A percentile compares a stretch with the other conserved stretches of the same genome.
Conservation (phyloP, 2,329 filamentous ascomycete species). For the Epicoccum sorghinum region DNA sequence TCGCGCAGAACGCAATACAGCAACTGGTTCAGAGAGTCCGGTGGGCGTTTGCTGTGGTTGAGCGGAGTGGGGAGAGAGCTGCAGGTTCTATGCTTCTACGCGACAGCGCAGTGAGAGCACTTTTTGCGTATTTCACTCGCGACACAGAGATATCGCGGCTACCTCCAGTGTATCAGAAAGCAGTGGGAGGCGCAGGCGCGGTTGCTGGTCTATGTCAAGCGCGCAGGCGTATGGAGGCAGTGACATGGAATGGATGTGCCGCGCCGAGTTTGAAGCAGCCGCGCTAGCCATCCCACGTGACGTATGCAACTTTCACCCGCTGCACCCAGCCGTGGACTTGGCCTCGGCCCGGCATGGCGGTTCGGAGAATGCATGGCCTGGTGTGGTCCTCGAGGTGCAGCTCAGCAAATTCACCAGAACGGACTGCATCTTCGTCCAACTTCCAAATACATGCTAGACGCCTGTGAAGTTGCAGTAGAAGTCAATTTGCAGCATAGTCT, state of each 20-base stretch:
- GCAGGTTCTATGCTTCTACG: conserved; percentile 30
- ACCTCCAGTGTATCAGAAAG: conserved; percentile 27
- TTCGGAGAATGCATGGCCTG: neutral
- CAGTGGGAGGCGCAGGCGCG: conserved; percentile 25
- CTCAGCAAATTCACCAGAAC: neutral
- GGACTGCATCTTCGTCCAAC: no score
- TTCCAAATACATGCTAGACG: no score
- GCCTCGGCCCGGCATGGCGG: neutral
- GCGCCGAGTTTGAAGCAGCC: conserved; percentile 17
- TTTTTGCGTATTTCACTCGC: conserved; percentile 28
- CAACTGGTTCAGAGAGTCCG: conserved; percentile 23
- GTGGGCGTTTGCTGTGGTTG: conserved; percentile 26
- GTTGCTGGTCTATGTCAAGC: conserved; percentile 29
- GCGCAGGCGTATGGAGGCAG: conserved; percentile 25
- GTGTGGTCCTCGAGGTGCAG: neutral
- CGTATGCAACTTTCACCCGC: conserved; percentile 3
- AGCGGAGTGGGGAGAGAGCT: conserved; percentile 24
- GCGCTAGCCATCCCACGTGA: conserved; percentile 22
- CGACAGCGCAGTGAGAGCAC: conserved; percentile 28
- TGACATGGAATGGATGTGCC: conserved; percentile 1
- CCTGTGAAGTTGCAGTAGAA: no score
- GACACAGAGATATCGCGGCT: conserved; percentile 25
- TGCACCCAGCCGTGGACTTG: neutral
- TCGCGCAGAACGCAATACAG: conserved; percentile 24
- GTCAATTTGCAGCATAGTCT: no score